These are phyloP conservation scores for Skeletonema potamos DNA, from an alignment of 108 stramenopile species.

Conservation along the genomic window DNA sequence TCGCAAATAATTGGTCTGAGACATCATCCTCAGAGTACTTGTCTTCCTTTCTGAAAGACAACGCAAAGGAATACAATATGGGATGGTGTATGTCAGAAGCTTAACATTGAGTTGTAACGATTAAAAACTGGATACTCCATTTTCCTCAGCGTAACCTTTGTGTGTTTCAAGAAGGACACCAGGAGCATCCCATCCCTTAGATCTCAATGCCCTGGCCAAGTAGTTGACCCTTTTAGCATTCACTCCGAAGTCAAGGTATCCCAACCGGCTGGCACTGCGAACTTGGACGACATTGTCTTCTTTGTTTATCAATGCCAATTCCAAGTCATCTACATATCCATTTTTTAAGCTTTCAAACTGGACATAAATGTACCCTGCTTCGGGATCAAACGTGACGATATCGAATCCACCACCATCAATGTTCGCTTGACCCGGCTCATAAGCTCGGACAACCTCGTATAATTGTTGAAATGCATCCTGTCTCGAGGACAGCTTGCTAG, in stretches of 20 bases:
- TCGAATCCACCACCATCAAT: constrained; percentile 90
- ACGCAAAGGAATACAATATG: constrained; percentile 30
- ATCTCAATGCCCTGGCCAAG: constrained; percentile 59
- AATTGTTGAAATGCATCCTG: constrained; percentile 65
- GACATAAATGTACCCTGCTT: constrained; percentile 57
- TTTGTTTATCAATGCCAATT: constrained; percentile 53
- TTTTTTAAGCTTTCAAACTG: constrained; percentile 86
- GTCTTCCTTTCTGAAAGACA: constrained; percentile 22
- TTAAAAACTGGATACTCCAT: constrained; percentile 42
- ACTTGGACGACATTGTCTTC: constrained; percentile 58
- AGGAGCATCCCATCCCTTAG: constrained; percentile 75
- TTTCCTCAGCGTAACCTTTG: constrained; percentile 67
- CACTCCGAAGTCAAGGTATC: constrained; percentile 85
- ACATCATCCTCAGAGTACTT: constrained; percentile 12
- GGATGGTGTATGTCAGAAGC: constrained; percentile 10
- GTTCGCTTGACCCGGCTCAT: constrained; percentile 73
- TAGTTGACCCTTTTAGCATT: constrained; percentile 84
- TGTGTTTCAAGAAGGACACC: constrained; percentile 74
- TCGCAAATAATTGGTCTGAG: constrained; percentile 29
- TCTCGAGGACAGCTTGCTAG: constrained; percentile 24
- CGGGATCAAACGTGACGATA: constrained; percentile 64
- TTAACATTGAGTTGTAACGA: not conserved
- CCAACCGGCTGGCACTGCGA: constrained; percentile 70
- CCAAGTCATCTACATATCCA: constrained; percentile 80
- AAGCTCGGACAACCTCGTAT: constrained; percentile 55